Percentiles rank a stretch among this genome's conserved stretches.
phyloP scores from a whole-genome alignment of 345 rosid species.

The Barbarea vulgaris region DNA sequence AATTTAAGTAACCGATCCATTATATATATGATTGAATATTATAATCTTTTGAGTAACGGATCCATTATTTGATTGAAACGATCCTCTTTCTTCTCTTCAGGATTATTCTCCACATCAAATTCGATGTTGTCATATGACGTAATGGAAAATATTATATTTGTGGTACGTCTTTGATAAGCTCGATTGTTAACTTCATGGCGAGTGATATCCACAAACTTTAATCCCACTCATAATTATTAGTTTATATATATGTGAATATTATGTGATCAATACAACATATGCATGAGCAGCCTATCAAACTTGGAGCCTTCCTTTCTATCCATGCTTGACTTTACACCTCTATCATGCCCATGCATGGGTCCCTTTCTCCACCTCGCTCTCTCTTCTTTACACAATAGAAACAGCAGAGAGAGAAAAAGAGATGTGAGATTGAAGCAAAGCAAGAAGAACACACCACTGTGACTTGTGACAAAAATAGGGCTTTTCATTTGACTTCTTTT shows the following conservation, averaged over 20 bases:
- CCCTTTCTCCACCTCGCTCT: conserved; percentile 41
- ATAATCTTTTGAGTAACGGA: background rate
- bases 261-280: conserved; percentile 24
- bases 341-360: conserved; percentile 45
- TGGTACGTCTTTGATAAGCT: conserved; percentile 15
- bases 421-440: conserved; percentile 44
- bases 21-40: background rate
- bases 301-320: conserved; percentile 42
- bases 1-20: background rate
- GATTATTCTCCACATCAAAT: background rate
- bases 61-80: conserved; percentile 1
- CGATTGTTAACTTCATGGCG: conserved; percentile 24
- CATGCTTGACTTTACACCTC: conserved; percentile 45
- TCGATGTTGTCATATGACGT: conserved; percentile 41
- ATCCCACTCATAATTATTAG: conserved; percentile 40
- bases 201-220: conserved; percentile 39
- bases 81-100: conserved; percentile 12
- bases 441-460: conserved; percentile 31
- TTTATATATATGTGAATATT: conserved; percentile 6
- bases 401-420: conserved; percentile 19
- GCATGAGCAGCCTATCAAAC: conserved; percentile 45
- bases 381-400: background rate
- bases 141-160: background rate
- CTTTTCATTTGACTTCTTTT: conserved; percentile 35
- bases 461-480: conserved; percentile 32